These are phyloP conservation scores for Collybiopsis luxurians DNA, from an alignment of 768 basidiomycete species.

Conservation along the genomic window DNA sequence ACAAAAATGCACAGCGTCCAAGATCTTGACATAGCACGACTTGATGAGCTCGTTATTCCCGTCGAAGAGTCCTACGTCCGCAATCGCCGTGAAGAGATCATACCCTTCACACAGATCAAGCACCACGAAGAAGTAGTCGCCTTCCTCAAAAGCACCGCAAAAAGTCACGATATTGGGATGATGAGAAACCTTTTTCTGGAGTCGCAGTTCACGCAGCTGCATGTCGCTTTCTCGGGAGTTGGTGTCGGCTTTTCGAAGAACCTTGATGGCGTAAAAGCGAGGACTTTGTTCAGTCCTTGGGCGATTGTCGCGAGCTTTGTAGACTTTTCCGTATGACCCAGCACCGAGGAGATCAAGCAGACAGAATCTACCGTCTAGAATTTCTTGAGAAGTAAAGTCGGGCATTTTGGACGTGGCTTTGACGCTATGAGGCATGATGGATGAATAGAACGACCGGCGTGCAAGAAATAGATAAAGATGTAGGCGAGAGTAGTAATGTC, in stretches of 20 bases:
- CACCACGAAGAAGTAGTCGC: conserved; percentile 64
- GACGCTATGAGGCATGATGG: neutral
- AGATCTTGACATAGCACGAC: conserved; percentile 66
- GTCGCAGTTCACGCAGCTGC: conserved; percentile 67
- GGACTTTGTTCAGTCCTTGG: conserved; percentile 27
- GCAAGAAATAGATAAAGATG: neutral
- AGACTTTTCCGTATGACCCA: conserved; percentile 77
- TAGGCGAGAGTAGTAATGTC: neutral
- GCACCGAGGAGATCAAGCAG: conserved; percentile 62
- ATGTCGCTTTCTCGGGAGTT: conserved; percentile 52
- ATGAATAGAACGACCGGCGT: conserved; percentile 2
- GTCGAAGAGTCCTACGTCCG: conserved; percentile 47
- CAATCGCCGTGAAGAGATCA: conserved; percentile 71
- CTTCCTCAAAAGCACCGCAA: conserved; percentile 60
- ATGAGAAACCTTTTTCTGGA: conserved; percentile 48
- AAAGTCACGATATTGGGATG: conserved; percentile 70
- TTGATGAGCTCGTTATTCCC: conserved; percentile 63
- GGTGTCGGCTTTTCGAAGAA: conserved; percentile 56
- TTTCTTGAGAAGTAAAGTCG: conserved; percentile 3
- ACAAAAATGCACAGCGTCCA: conserved; percentile 76
- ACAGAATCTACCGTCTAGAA: conserved; percentile 48
- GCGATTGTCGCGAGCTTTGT: conserved; percentile 57
- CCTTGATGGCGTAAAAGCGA: conserved; percentile 69
- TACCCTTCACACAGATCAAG: conserved; percentile 56
- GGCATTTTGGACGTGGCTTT: conserved; percentile 1